Percentiles rank a stretch among this genome's conserved stretches.
These are phyloP conservation scores for Lumnitzera racemosa DNA, from an alignment of 345 rosid genomes.

Conservation along the genomic window DNA sequence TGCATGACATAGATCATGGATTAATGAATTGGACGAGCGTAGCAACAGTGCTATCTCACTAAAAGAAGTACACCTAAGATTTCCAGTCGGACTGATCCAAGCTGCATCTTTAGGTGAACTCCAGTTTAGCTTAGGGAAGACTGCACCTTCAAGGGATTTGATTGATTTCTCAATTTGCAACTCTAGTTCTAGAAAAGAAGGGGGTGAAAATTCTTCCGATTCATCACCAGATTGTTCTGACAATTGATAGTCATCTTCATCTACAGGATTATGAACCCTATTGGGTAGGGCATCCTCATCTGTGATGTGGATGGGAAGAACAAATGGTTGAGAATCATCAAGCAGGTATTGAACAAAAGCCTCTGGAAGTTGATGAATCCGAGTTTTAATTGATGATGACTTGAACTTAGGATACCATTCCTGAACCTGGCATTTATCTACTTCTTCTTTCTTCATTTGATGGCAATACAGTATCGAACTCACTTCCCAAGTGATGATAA, in stretches of 20 bases:
- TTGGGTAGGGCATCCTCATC: slow-evolving; percentile 74
- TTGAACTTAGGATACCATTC: slow-evolving; percentile 83
- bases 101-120: slow-evolving; percentile 89
- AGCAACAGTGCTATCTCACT: slow-evolving; percentile 48
- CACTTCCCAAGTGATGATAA: too few relatives aligned
- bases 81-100: slow-evolving; percentile 72
- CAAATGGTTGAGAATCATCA: slow-evolving; percentile 68
- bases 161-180: slow-evolving; percentile 51
- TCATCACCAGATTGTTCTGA: slow-evolving; percentile 65
- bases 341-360: slow-evolving; percentile 60
- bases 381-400: slow-evolving; percentile 56
- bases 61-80: slow-evolving; percentile 58
- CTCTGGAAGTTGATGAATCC: slow-evolving; percentile 66
- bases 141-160: slow-evolving; percentile 55
- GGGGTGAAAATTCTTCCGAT: slow-evolving; percentile 21
- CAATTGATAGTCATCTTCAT: slow-evolving; percentile 59
- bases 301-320: slow-evolving; percentile 56
- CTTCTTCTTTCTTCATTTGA: slow-evolving; percentile 62
- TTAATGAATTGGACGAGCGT: slow-evolving; percentile 62
- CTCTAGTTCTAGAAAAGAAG: slow-evolving; percentile 70
- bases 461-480: too few relatives aligned
- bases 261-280: slow-evolving; percentile 52
- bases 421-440: slow-evolving; percentile 74
- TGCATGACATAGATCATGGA: slow-evolving; percentile 71
- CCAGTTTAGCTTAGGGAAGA: slow-evolving; percentile 86